Evolutionary conservation across 1,139 yeast species (phyloP), one percentile per base, ranked within the genome.

Genomic region (Saccharomyces uvarum): DNA sequence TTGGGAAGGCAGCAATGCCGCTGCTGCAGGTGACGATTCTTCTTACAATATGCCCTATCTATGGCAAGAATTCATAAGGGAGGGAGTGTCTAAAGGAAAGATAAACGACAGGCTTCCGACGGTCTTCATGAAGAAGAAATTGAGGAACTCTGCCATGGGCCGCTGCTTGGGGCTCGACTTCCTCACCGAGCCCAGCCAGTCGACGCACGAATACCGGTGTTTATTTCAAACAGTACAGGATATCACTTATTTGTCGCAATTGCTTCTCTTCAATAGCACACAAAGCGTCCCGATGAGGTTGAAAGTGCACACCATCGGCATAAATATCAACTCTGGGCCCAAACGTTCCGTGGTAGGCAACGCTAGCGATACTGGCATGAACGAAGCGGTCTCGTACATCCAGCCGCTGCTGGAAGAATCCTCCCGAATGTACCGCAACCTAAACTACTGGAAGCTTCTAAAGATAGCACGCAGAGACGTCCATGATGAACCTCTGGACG

Each of bases 381-480:
- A 9, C 41, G 26, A 48, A 48, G 38, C 48, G 44, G 41, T 47
- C 6, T 24, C 42, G 7, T 51, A 55, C 19, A 56, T 65, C 8
- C 63, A 62, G 48, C 59, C 67, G 4, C 44, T 65, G 21, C 48
- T 65, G 29, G 61, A 60, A 47, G 67, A 63, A 13, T 58, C 65
- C 3, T 51, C 51, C 24, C 59, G 56, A 38, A 59, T 57, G 56
- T 64, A 63, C 47, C 56, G 57, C 31, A 55, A 61, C 49, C 48
- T 65, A 2, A 56, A 59, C 49, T 66, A 66, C 51, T 61, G 62
- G 26, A 65, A 63, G 42, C 55, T 66, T n/a, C 33, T 66, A 24
- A 50, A 55, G 19, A 63, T 66, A 24, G 70, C 70, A 19, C 44
- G n/a, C 58, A 52, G 48, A 47, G 47, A 24, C 24, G 54, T 4